A percentile compares a stretch with the other conserved stretches of the same genome.
Evolutionary conservation across 1,139 yeast species (phyloP).

Genomic region (Hyphopichia pseudoburtonii): DNA sequence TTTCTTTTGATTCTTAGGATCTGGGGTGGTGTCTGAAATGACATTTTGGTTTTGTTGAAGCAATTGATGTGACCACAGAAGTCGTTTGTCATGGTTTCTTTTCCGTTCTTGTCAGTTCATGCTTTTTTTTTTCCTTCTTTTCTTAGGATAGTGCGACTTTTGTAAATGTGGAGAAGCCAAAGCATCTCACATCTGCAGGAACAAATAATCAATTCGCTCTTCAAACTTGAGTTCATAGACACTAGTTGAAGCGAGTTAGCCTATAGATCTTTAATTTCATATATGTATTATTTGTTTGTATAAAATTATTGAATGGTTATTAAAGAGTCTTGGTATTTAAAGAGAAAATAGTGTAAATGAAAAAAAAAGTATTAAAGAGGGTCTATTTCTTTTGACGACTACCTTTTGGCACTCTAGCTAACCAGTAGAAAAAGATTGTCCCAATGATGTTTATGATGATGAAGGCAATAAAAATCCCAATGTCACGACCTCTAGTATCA

Average conservation of each 20-base stretch:
- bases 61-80: neutral
- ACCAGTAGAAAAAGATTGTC: conserved; percentile 23
- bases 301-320: no score
- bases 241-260: no score
- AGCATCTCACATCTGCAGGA: no score
- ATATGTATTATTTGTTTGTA: no score
- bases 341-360: neutral
- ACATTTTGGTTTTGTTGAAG: neutral
- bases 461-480: conserved; percentile 18
- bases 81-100: neutral
- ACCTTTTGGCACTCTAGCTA: conserved; percentile 32
- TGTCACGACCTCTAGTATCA: conserved; percentile 28
- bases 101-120: no score
- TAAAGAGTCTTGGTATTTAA: no score
- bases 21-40: conserved; percentile 42
- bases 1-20: conserved; percentile 81
- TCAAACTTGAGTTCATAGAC: no score
- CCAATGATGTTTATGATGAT: conserved; percentile 20
- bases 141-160: neutral
- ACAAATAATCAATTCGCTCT: no score
- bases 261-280: no score
- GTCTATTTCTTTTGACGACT: conserved; percentile 24
- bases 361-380: neutral
- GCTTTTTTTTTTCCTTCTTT: neutral
- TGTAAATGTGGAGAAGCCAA: no score